phyloP scores from a whole-genome alignment of 176 grass and related monocot species.

The Zizania latifolia region DNA sequence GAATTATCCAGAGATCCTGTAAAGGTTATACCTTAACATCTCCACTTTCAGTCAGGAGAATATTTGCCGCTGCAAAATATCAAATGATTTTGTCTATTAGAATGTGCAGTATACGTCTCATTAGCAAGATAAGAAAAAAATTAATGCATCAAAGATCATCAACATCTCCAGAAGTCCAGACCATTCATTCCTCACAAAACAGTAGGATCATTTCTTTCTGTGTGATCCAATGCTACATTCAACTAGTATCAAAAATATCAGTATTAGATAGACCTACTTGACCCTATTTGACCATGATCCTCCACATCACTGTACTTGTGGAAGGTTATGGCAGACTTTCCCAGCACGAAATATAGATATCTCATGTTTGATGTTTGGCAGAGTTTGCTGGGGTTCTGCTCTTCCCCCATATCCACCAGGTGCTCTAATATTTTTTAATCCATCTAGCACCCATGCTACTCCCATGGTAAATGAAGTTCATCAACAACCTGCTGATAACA shows the following conservation, averaged over 20 bases:
- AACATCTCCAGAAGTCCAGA: neutral
- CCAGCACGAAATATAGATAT: constrained; percentile 2
- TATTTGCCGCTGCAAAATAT: constrained; percentile 91
- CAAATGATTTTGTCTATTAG: constrained; percentile 21
- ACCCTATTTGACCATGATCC: neutral
- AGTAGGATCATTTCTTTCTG: neutral
- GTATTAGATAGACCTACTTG: neutral
- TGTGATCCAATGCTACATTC: neutral
- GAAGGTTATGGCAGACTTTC: neutral
- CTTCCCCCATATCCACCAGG: neutral
- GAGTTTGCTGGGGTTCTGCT: neutral
- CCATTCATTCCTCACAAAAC: neutral
- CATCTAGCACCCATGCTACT: constrained; percentile 7
- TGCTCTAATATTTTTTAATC: neutral
- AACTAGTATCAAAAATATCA: neutral
- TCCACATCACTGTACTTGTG: neutral
- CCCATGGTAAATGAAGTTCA: neutral
- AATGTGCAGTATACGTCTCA: constrained; percentile 3
- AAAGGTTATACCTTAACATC: constrained; percentile 87
- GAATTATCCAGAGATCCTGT: neutral
- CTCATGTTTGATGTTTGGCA: neutral
- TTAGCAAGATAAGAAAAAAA: too few species aligned
- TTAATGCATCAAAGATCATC: neutral
- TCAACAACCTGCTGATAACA: too few species aligned
- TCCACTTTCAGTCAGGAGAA: constrained; percentile 89